phyloP scores from a whole-genome alignment of 768 basidiomycete genomes.

The Suillus fuscotomentosus region DNA sequence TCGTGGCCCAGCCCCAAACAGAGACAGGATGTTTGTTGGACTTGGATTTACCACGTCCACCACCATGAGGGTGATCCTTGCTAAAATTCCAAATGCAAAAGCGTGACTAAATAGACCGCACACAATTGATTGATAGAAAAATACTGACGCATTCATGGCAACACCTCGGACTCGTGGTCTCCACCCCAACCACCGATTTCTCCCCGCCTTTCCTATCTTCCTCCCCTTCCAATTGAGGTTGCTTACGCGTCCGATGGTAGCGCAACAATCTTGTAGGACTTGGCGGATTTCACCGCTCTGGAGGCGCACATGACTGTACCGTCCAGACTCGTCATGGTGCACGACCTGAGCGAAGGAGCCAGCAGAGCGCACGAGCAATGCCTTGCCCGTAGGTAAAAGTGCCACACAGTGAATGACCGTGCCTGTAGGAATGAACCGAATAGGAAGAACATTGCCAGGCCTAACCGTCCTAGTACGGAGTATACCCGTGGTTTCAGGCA shows the following conservation, averaged over 20 bases:
- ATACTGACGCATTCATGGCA: conserved; percentile 90
- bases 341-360: conserved; percentile 85
- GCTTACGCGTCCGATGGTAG: conserved; percentile 89
- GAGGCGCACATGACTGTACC: conserved; percentile 80
- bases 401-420: conserved; percentile 88
- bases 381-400: conserved; percentile 72
- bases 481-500: conserved; percentile 78
- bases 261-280: conserved; percentile 76
- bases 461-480: conserved; percentile 82
- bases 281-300: conserved; percentile 93
- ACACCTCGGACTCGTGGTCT: conserved; percentile 89
- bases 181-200: conserved; percentile 82
- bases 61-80: conserved; percentile 92
- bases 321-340: conserved; percentile 65
- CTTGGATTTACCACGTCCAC: conserved; percentile 97
- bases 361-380: conserved; percentile 84
- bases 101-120: not conserved
- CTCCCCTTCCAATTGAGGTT: conserved; percentile 88
- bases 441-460: conserved; percentile 89
- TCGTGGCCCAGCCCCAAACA: conserved; percentile 90
- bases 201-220: conserved; percentile 88
- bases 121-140: conserved; percentile 6
- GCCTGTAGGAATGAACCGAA: conserved; percentile 88
- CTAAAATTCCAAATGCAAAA: conserved; percentile 34
- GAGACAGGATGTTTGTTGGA: conserved; percentile 93